Percentiles rank a stretch among this genome's conserved stretches.
Evolutionary conservation across 1,284 basidiomycete genomes (phyloP).

Genomic region (Amylostereum chailletii): DNA sequence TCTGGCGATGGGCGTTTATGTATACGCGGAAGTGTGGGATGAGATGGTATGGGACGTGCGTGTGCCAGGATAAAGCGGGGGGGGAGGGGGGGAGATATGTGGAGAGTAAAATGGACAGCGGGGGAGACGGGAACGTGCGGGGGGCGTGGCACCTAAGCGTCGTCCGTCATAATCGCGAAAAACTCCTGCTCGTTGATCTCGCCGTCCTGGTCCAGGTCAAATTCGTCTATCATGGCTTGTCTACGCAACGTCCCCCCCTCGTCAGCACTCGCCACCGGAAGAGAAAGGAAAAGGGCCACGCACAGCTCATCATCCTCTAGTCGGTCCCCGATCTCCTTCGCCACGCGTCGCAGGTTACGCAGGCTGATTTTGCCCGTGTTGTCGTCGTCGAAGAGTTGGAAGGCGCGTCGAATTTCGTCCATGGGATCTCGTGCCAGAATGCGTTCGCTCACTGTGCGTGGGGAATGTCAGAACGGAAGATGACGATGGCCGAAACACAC

Average conservation of each 20-base stretch:
- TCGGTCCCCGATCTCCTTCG: slow-evolving; percentile 93
- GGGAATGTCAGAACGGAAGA: neutral
- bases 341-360: slow-evolving; percentile 49
- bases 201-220: slow-evolving; percentile 97
- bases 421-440: slow-evolving; percentile 91
- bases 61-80: no score
- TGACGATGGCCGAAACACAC: neutral
- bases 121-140: neutral
- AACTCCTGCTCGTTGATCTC: slow-evolving; percentile 96
- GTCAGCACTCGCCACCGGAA: neutral
- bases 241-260: slow-evolving; percentile 29
- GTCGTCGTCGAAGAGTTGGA: slow-evolving; percentile 95
- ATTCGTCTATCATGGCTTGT: slow-evolving; percentile 99
- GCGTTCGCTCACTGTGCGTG: slow-evolving; percentile 77
- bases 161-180: slow-evolving; percentile 95
- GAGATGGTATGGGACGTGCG: no score
- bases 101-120: neutral
- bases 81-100: neutral
- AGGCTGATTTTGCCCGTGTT: slow-evolving; percentile 84
- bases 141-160: slow-evolving; percentile 35
- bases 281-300: slow-evolving; percentile 25
- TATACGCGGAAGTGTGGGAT: neutral
- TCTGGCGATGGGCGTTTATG: no score
- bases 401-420: slow-evolving; percentile 93
- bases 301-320: slow-evolving; percentile 95